Conservation (phyloP, 352 stramenopile species). For the Pythium vanterpoolii region DNA sequence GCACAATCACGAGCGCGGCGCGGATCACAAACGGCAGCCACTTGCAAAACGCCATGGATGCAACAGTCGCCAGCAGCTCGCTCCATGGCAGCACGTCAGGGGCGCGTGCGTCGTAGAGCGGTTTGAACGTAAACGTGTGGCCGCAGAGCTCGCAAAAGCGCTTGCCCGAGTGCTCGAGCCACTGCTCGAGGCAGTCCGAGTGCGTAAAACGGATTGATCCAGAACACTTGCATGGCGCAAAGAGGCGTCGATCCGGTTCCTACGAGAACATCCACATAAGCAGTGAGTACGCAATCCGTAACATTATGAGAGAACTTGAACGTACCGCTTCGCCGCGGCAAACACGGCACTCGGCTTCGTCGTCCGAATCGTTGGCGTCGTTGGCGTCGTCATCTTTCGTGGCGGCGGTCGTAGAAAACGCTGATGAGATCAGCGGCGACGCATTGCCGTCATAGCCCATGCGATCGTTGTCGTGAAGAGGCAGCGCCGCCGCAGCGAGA, state of each 20-base stretch:
- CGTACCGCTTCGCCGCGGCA: slow-evolving; percentile 89
- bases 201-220: slow-evolving; percentile 94
- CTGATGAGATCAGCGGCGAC: background rate
- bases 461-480: background rate
- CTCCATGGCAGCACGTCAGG: slow-evolving; percentile 85
- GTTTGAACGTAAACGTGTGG: slow-evolving; percentile 91
- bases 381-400: background rate
- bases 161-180: slow-evolving; percentile 91
- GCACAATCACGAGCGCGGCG: slow-evolving; percentile 58
- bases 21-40: slow-evolving; percentile 89
- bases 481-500: background rate
- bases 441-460: background rate
- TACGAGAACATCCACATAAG: slow-evolving; percentile 21
- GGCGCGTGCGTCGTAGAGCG: slow-evolving; percentile 85
- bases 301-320: slow-evolving; percentile 2
- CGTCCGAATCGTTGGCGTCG: slow-evolving; percentile 44
- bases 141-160: slow-evolving; percentile 93
- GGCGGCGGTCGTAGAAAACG: background rate
- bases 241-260: slow-evolving; percentile 70
- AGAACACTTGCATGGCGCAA: slow-evolving; percentile 92
- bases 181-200: slow-evolving; percentile 93
- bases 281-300: background rate
- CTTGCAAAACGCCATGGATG: slow-evolving; percentile 73
- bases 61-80: slow-evolving; percentile 85
- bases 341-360: slow-evolving; percentile 93